Evolutionary conservation across 2,329 filamentous ascomycete genomes (phyloP).

Genomic region (Basipetospora chlamydospora): DNA sequence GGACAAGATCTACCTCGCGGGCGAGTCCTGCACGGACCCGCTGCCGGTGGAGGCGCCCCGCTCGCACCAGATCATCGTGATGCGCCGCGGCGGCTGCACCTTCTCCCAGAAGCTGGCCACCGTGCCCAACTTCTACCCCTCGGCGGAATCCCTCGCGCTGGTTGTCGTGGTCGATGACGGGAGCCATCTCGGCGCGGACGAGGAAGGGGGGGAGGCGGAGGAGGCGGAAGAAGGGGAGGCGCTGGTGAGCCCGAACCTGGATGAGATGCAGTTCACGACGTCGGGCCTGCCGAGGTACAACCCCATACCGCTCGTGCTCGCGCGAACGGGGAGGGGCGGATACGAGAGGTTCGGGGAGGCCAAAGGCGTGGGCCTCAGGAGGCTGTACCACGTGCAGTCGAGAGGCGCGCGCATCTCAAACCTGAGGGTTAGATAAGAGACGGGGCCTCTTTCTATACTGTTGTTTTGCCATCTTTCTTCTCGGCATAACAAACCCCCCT

Average conservation of each 20-base stretch:
- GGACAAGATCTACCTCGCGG: slow-evolving; percentile 57
- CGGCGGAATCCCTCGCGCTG: slow-evolving; percentile 51
- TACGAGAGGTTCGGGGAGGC: slow-evolving; percentile 49
- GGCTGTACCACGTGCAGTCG: slow-evolving; percentile 68
- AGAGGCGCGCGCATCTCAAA: slow-evolving; percentile 69
- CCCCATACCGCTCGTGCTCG: slow-evolving; percentile 71
- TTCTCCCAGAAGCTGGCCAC: slow-evolving; percentile 73
- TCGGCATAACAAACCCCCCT: too few species aligned
- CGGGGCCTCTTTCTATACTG: background rate
- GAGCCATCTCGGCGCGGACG: too few species aligned
- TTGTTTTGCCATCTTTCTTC: background rate
- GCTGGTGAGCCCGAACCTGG: slow-evolving; percentile 51
- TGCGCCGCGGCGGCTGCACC: slow-evolving; percentile 69
- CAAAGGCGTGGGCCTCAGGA: slow-evolving; percentile 57
- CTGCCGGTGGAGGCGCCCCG: slow-evolving; percentile 35
- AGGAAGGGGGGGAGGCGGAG: slow-evolving; percentile 16
- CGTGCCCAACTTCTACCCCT: slow-evolving; percentile 63
- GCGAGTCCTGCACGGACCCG: slow-evolving; percentile 47
- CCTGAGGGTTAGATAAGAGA: slow-evolving; percentile 41
- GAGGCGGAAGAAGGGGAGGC: slow-evolving; percentile 19
- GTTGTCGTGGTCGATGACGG: slow-evolving; percentile 63
- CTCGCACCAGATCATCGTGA: slow-evolving; percentile 62
- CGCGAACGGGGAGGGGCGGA: slow-evolving; percentile 49
- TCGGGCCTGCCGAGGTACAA: slow-evolving; percentile 54
- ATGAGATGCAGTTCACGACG: slow-evolving; percentile 57